Evolutionary conservation across 345 rosid species (phyloP), one percentile per base, ranked within the genome.

Genomic region (Aethionema arabicum): DNA sequence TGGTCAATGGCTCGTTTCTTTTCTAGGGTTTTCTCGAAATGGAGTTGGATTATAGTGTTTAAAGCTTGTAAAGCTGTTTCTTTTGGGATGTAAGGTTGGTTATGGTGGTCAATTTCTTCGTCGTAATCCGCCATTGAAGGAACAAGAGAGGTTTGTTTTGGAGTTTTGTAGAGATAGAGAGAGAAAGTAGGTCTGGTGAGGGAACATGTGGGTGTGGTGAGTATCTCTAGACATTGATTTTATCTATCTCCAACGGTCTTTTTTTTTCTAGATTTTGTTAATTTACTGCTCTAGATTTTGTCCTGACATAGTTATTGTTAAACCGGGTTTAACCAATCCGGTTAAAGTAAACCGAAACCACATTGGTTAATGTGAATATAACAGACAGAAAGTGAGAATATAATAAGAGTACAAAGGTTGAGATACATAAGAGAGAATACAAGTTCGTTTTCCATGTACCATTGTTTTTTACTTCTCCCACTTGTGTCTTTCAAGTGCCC

Each of bases 11-110:
- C 87, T 58, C 91, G 76, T 54, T 90, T 93, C 59, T 90, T 93
- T 72, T 93, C 99, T 0, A 93, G 83, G 72, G 99, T 93, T 53
- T 93, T 93, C 80, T 90, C 99, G 59, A 93, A 93, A 32, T 93
- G 99, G 76, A 90, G 97, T 59, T 90, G 97, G 82, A 93, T 90
- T 54, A 90, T 85, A 1, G 96, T 85, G 91, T 90, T 93, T 4
- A 93, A 59, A 3, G 97, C 97, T 69, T 93, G 96, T 5, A 93
- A 68, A 0, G 96, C 95, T 1, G 99, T 87, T 68, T 93, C 99
- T 69, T 80, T 90, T 0, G 96, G 88, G 74, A 85, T 81, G 30
- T 69, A 66, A 1, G 74, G 75, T 31, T 84, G 85, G 35, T 69
- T 77, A 2, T 66, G 74, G 32, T 79, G 84, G 6, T 80, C 68